Evolutionary conservation across 257 asterid genomes (phyloP).

Genomic region (Asclepias syriaca): DNA sequence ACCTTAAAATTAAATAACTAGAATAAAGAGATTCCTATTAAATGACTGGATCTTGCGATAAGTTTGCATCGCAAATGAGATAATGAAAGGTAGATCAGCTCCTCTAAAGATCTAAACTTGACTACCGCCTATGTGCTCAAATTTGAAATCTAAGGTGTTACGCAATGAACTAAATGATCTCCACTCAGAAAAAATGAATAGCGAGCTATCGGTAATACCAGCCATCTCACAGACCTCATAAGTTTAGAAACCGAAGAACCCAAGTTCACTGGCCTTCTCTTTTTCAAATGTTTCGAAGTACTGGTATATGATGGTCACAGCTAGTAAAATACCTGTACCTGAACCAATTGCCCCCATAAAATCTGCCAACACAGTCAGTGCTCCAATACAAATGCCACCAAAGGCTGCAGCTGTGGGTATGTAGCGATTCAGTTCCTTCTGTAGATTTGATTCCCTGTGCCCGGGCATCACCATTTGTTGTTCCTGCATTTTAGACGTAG

Average conservation of each 20-base stretch:
- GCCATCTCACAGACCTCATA: no score
- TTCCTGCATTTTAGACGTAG: slow-evolving; percentile 37
- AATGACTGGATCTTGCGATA: no score
- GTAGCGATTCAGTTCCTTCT: slow-evolving; percentile 85
- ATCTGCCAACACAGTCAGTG: slow-evolving; percentile 81
- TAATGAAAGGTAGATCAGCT: no score
- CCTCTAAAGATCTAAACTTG: no score
- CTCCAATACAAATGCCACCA: slow-evolving; percentile 91
- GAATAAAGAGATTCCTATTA: no score
- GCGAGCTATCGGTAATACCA: no score
- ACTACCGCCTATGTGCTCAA: no score
- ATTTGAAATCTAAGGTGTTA: no score
- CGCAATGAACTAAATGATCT: no score
- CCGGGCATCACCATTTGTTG: slow-evolving; percentile 99
- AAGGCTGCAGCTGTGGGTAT: slow-evolving; percentile 94
- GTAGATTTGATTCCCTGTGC: slow-evolving; percentile 74
- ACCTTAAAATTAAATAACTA: no score
- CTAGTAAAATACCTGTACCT: slow-evolving; percentile 79
- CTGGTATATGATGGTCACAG: slow-evolving; percentile 84
- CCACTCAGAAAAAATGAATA: no score
- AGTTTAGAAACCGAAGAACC: slow-evolving; percentile 79
- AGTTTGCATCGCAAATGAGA: no score
- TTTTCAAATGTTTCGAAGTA: slow-evolving; percentile 88
- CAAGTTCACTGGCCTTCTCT: slow-evolving; percentile 86
- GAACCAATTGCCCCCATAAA: slow-evolving; percentile 95